Conservation (phyloP, 1,284 basidiomycete genomes). For the Entoloma clypeatum region DNA sequence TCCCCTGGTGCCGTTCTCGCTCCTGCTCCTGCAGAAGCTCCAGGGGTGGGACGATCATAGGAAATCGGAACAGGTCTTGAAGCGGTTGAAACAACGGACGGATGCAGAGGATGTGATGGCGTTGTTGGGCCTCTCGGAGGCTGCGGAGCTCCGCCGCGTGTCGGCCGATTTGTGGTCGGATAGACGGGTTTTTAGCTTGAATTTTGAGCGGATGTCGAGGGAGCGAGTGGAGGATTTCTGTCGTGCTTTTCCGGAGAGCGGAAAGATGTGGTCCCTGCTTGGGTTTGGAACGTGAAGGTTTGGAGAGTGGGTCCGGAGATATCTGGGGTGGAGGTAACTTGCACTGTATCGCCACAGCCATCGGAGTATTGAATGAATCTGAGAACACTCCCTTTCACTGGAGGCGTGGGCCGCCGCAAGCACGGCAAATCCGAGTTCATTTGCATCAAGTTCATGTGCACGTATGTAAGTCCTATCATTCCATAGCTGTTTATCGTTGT, state of each 20-base stretch:
- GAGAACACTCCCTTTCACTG: too few species aligned
- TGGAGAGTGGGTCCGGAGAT: too few species aligned
- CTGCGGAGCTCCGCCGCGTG: conserved; percentile 6
- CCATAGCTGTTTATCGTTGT: too few species aligned
- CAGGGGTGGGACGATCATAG: conserved; percentile 29
- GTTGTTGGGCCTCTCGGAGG: conserved; percentile 7
- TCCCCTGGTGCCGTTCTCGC: conserved; percentile 25
- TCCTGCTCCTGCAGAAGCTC: conserved; percentile 29
- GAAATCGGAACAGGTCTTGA: conserved; percentile 19
- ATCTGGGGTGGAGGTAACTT: too few species aligned
- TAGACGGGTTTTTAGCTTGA: conserved; percentile 5
- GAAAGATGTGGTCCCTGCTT: conserved; percentile 6
- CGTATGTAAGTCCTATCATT: too few species aligned
- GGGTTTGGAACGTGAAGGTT: conserved; percentile 9
- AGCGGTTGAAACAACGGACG: conserved; percentile 15
- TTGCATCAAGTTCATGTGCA: too few species aligned
- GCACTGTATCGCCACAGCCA: too few species aligned
- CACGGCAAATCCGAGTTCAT: too few species aligned
- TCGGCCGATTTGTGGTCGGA: conserved; percentile 12
- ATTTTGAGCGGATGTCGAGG: conserved; percentile 9
- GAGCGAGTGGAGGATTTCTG: conserved; percentile 9
- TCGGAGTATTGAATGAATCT: too few species aligned
- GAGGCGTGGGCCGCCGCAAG: too few species aligned
- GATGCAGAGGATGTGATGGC: conserved; percentile 15
- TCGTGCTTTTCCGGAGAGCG: conserved; percentile 8